A percentile compares a stretch with the other conserved stretches of the same genome.
These are phyloP conservation scores for Hymenoscyphus albidus DNA, from an alignment of 2,329 filamentous ascomycete genomes.

Conservation along the genomic window DNA sequence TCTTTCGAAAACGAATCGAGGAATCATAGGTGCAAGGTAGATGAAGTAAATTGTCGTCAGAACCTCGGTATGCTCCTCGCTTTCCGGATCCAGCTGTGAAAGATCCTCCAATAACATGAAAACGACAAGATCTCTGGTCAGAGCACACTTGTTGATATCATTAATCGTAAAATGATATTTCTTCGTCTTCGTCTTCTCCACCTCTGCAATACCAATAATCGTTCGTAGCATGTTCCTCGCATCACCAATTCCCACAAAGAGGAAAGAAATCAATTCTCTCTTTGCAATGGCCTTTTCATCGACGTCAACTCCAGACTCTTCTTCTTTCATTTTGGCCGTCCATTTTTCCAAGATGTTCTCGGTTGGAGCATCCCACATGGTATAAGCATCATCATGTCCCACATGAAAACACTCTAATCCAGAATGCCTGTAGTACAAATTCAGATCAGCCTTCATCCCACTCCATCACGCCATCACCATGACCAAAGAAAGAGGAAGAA, in stretches of 20 bases:
- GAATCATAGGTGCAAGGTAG: slow-evolving; percentile 17
- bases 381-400: slow-evolving; percentile 4
- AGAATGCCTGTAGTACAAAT: not conserved
- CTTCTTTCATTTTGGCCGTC: not conserved
- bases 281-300: not conserved
- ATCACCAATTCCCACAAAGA: slow-evolving; percentile 18
- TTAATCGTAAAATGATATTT: slow-evolving; percentile 19
- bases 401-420: slow-evolving; percentile 6
- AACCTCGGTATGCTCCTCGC: slow-evolving; percentile 9
- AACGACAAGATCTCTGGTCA: slow-evolving; percentile 16
- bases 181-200: not conserved
- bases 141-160: slow-evolving; percentile 14
- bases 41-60: slow-evolving; percentile 17
- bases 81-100: not conserved
- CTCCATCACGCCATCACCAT: not conserved
- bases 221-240: slow-evolving; percentile 13
- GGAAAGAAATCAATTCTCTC: slow-evolving; percentile 12
- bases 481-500: not conserved
- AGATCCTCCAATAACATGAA: slow-evolving; percentile 19
- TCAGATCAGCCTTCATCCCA: not conserved
- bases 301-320: not conserved
- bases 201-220: slow-evolving; percentile 11
- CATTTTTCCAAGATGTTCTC: not conserved
- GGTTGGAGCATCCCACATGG: slow-evolving; percentile 1
- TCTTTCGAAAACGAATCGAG: slow-evolving; percentile 14